These are phyloP conservation scores for Malassezia psittaci DNA, from an alignment of 1,284 basidiomycete species.

Conservation along the genomic window DNA sequence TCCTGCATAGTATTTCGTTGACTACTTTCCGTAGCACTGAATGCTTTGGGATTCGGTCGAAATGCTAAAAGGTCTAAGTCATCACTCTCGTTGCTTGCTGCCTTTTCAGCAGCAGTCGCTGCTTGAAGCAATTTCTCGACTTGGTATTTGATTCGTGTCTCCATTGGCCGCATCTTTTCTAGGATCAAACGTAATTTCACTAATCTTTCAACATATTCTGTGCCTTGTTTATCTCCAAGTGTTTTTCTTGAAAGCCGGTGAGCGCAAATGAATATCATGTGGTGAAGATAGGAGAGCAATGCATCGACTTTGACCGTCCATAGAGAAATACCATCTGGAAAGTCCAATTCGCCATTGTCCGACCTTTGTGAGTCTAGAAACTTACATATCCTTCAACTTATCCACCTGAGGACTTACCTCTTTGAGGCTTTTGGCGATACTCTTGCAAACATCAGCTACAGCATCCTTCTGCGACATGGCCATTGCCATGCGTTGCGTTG, in stretches of 20 bases:
- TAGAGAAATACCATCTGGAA: conserved; percentile 68
- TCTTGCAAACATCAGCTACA: background rate
- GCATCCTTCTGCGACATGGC: background rate
- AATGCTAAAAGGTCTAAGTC: conserved; percentile 67
- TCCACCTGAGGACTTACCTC: background rate
- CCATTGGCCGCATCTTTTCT: conserved; percentile 56
- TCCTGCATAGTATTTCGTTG: background rate
- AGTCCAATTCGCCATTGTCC: conserved; percentile 16
- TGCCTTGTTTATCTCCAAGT: conserved; percentile 13
- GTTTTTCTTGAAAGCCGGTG: conserved; percentile 27
- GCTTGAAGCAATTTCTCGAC: conserved; percentile 64
- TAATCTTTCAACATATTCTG: conserved; percentile 26
- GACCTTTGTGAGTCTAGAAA: background rate
- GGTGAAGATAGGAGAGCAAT: conserved; percentile 76
- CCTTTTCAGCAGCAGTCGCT: conserved; percentile 20
- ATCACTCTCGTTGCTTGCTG: conserved; percentile 27
- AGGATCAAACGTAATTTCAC: conserved; percentile 34
- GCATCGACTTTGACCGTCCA: conserved; percentile 77
- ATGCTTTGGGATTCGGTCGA: conserved; percentile 64
- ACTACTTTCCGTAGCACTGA: background rate
- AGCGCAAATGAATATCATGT: conserved; percentile 57
- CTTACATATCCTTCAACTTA: conserved; percentile 2
- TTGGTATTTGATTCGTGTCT: conserved; percentile 81
- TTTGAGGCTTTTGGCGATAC: background rate
- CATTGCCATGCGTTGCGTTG: background rate